Conservation (phyloP, 2,329 filamentous ascomycete species). For the Kalmusia sp. region DNA sequence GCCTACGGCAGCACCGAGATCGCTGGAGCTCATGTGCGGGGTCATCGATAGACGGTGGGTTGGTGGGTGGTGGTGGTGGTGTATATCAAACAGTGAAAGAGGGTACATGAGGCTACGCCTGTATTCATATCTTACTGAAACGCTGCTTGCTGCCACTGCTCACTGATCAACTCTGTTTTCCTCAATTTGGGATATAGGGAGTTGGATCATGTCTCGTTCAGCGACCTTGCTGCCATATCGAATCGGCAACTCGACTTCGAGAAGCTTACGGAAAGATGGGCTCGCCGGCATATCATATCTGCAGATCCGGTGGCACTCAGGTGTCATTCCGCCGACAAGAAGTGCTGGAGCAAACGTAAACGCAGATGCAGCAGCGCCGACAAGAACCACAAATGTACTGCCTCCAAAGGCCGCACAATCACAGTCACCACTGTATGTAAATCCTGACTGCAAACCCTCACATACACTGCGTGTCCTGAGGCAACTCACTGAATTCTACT, state of each 20-base stretch:
- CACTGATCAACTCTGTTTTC: neutral
- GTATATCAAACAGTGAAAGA: neutral
- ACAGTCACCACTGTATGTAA: slow-evolving; percentile 21
- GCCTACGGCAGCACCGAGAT: slow-evolving; percentile 3
- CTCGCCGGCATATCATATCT: slow-evolving; percentile 1
- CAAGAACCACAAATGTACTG: slow-evolving; percentile 15
- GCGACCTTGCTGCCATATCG: slow-evolving; percentile 2
- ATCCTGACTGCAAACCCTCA: neutral
- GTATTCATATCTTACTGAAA: neutral
- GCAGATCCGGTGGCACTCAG: slow-evolving; percentile 4
- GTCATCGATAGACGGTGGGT: neutral
- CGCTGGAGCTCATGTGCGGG: slow-evolving; percentile 6
- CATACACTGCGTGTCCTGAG: too few relatives aligned
- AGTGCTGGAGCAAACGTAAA: neutral
- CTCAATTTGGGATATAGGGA: neutral
- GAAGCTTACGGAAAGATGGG: slow-evolving; percentile 3
- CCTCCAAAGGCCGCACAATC: slow-evolving; percentile 4
- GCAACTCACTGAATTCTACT: too few relatives aligned
- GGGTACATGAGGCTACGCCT: slow-evolving; percentile 1
- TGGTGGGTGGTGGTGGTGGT: neutral
- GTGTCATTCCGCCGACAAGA: slow-evolving; percentile 2
- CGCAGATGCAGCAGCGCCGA: slow-evolving; percentile 2
- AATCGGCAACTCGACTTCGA: neutral
- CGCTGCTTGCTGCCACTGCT: neutral
- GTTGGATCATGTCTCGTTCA: neutral